phyloP scores from a whole-genome alignment of 352 stramenopile species.

The Phytophthora ramorum region DNA sequence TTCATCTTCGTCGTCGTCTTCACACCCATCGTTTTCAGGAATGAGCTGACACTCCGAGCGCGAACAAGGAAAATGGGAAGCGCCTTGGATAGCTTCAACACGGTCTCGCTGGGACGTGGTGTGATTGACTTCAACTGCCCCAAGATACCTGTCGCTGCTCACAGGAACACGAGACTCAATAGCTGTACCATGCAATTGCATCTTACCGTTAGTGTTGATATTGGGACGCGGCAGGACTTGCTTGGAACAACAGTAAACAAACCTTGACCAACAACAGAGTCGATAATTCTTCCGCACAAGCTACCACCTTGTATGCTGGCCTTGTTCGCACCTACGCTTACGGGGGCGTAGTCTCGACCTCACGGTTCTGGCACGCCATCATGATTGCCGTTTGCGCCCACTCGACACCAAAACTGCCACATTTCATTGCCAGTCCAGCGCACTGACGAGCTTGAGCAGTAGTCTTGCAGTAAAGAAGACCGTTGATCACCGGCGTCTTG shows the following conservation, averaged over 20 bases:
- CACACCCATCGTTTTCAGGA: conserved; percentile 21
- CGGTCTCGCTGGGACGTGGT: conserved; percentile 2
- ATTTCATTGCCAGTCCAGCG: not conserved
- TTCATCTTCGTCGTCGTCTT: conserved; percentile 27
- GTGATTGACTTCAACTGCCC: not conserved
- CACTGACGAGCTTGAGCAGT: conserved; percentile 5
- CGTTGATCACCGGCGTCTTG: conserved; percentile 7
- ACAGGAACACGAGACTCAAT: not conserved
- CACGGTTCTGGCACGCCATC: conserved; percentile 66
- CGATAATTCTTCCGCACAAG: not conserved
- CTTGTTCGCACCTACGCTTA: not conserved
- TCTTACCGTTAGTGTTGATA: conserved; percentile 5
- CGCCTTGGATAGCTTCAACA: not conserved
- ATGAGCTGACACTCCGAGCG: conserved; percentile 14
- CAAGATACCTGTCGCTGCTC: conserved; percentile 1
- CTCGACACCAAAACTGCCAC: conserved; percentile 45
- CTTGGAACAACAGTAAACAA: not conserved
- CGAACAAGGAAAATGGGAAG: not conserved
- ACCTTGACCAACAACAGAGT: not conserved
- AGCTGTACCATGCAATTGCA: not conserved
- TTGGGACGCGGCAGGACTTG: too few relatives aligned
- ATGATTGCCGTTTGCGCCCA: conserved; percentile 93
- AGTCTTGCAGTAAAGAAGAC: conserved; percentile 3
- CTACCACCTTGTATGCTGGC: not conserved
- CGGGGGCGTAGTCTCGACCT: not conserved